Base-by-base conservation (phyloP, 1,284 basidiomycete genomes). In the Microbotryomycetes sp. region DNA sequence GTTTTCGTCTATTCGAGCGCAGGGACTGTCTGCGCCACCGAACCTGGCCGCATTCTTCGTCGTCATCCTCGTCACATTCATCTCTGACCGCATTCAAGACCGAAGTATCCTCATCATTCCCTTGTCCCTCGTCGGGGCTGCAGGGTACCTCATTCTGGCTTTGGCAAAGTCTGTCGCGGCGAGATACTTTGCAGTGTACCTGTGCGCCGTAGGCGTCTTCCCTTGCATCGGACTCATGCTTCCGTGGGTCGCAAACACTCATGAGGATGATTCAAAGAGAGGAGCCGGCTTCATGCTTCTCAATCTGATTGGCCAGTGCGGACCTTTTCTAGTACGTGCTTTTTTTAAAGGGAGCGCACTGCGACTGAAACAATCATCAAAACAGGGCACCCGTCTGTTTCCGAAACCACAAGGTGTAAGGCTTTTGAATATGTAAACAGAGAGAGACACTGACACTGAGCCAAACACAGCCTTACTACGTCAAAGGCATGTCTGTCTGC, bases 131-230 rank as follows among this genome's bases (percentile, higher is more conserved):
- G 9, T 73, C 3, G 72, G 71, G 4, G 57, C 56, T 0, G 54
- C 65, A 1, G 73, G 73, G 4, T 74, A 74, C 62, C 26, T 73
- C 21, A 57, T 74, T 54, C 65, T 74, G 1, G 72, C 73, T 0
- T 29, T 60, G 3, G 52, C 61, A 2, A 46, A 26, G 2, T 11
- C 3, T 50, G 69, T 27, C 49, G 65, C 21, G 56, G 68, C 21
- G 30, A 48, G 61, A 46, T 62, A 59, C 57, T 55, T 56, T 24
- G 56, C 57, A 24, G 30, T 62, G 26, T 62, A 52, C 62, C 60
- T 73, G 11, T 66, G 72, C 52, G 62, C 71, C 23, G 59, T 65
- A 29, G 66, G 68, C 0, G 59, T 73, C 15, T 74, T 73, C 60
- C 66, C 72, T 4, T 65, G 61, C 41, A 70, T 73, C 46, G 71